Evolutionary conservation across 257 asterid genomes (phyloP), one percentile per base, ranked within the genome.

Genomic region (Solanum bukasovii): DNA sequence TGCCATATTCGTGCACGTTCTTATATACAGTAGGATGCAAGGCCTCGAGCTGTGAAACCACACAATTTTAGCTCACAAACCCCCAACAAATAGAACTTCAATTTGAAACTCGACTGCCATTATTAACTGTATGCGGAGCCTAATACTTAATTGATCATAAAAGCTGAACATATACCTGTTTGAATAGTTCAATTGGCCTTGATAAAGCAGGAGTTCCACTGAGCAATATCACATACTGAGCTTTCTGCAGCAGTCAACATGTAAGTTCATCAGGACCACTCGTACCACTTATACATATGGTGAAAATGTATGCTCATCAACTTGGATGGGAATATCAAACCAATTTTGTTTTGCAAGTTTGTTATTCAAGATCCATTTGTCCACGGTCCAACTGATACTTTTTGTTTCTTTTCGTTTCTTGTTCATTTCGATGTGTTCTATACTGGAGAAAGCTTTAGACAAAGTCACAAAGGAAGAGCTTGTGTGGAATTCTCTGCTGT

Each of bases 181-280:
- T 97, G 89, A 90, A 95, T 83, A 95, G 94, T 90, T 97, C 99
- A 83, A 97, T 95, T 35, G 99, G 99, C 33, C 99, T 93, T 40
- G 99, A 97, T 87, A 97, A 92, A 63, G 98, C 99, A 87, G 99
- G 99, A 88, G 99, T 97, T 89, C 99, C 98, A 90, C 98, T 97
- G 85, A 95, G 98, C 94, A 97, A 90, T 90, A 95, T 94, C 68
- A 88, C 93, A 88, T 92, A 95, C 87, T 88, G 95, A 86, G 98
- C 98, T 94, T 93, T 96, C 98, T 96, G 87, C 84, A 88, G 90
- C 87, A 82, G 88, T 87, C 87, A 91, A 88, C 37, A 9, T 88
- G 59, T 7, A 40, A 67, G 81, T 70, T 82, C 33, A 70, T 67
- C 52, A 83, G 86, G 38, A 82, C 70, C 86, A 31, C 44, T 49